These are phyloP conservation scores for Candida dendrica DNA, from an alignment of 805 yeast genomes.

Conservation along the genomic window DNA sequence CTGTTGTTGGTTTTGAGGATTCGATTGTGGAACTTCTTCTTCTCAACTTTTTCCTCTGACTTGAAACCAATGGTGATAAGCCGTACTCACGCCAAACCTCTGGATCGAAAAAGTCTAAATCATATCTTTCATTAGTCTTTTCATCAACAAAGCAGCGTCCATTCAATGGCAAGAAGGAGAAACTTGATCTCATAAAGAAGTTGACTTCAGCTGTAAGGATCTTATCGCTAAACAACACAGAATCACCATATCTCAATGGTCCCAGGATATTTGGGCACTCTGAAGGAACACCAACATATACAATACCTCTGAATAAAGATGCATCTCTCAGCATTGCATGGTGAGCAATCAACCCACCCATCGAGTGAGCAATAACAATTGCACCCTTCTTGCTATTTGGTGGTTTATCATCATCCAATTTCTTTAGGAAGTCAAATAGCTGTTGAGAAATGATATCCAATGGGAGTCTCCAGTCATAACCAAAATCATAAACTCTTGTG, in stretches of 20 bases:
- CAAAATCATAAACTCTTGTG: slow-evolving; percentile 61
- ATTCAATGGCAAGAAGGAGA: slow-evolving; percentile 65
- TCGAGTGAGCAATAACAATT: slow-evolving; percentile 78
- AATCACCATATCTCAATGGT: slow-evolving; percentile 77
- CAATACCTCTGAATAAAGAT: slow-evolving; percentile 58
- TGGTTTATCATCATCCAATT: slow-evolving; percentile 33
- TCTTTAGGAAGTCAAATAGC: slow-evolving; percentile 39
- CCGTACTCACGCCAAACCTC: slow-evolving; percentile 73
- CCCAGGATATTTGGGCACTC: slow-evolving; percentile 84
- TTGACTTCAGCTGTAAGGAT: slow-evolving; percentile 75
- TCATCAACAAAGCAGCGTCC: slow-evolving; percentile 70
- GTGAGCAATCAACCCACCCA: slow-evolving; percentile 90
- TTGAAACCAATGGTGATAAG: slow-evolving; percentile 61
- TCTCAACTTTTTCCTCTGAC: not conserved
- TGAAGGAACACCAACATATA: slow-evolving; percentile 79
- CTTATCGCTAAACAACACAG: slow-evolving; percentile 65
- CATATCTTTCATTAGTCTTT: slow-evolving; percentile 47
- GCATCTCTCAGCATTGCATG: slow-evolving; percentile 68
- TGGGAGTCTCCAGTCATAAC: slow-evolving; percentile 92
- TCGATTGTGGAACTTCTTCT: slow-evolving; percentile 5
- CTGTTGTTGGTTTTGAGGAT: not conserved
- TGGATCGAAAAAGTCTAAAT: slow-evolving; percentile 73
- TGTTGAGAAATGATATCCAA: slow-evolving; percentile 46
- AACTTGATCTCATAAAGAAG: slow-evolving; percentile 84
- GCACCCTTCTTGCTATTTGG: slow-evolving; percentile 47